Base-by-base conservation (phyloP, 2,329 filamentous ascomycete genomes). In the Beauveria scarabaeidicola region DNA sequence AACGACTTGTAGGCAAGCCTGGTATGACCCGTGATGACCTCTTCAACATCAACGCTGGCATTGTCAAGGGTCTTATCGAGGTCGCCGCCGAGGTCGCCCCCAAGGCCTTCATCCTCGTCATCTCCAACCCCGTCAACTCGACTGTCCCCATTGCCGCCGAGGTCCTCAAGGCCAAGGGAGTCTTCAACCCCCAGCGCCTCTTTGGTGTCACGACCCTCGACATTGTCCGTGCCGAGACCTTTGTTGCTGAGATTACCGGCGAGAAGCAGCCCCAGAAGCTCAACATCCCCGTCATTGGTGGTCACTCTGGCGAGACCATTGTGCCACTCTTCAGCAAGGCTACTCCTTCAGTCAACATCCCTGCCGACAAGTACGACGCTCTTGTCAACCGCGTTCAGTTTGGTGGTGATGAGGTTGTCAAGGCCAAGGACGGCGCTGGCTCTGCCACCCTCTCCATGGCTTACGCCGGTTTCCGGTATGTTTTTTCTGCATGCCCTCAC, bases 1-100 rank as follows among this genome's bases (percentile, higher is more conserved):
- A 36, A 21, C 23, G 40, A 36, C 46, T 61, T 61, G 61, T 65
- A 97, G 93, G 93, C 79, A 97, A 97, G 84, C 94, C 94, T 69
- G 94, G 94, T 71, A 99, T 99, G 94, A 97, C 90, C 76, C 91
- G 94, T 80, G 94, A 99, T 71, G 94, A 97, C 74, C 90, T 99
- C 62, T 99, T 99, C 89, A 97, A 97, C 81, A 96, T 97, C 83
- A 99, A 99, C 76, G 94, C 94, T 63, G 90, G 92, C 69, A 99
- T 99, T 72, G 94, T 99, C 72, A 91, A 94, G 79, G 91, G 90
- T 68, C 83, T 99, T 67, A 88, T 95, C 69, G 89, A 96, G 81
- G 87, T 89, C 57, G 85, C 91, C 69, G 91, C 93, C 68, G 87
- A 97, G 73, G 85, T 88, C 71, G 87, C 87, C 73, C 94, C 94